phyloP scores from a whole-genome alignment of 257 asterid genomes.

The Agastache rugosa region DNA sequence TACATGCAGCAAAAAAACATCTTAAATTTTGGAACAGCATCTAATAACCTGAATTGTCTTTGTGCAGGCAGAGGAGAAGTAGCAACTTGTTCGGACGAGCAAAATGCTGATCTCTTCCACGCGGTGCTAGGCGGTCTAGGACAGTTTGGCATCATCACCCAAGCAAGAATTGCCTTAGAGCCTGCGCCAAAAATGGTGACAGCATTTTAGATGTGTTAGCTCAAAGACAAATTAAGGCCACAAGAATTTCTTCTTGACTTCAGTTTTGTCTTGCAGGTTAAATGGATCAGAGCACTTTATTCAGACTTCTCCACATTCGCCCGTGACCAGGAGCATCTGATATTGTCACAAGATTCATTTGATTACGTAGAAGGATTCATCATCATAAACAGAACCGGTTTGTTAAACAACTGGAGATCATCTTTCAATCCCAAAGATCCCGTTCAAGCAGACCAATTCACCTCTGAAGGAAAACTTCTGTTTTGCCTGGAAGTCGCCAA shows the following conservation, averaged over 20 bases:
- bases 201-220: background rate
- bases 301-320: slow-evolving; percentile 70
- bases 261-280: slow-evolving; percentile 62
- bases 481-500: slow-evolving; percentile 89
- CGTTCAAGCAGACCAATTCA: slow-evolving; percentile 65
- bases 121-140: slow-evolving; percentile 92
- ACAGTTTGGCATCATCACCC: slow-evolving; percentile 85
- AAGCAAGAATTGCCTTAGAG: slow-evolving; percentile 76
- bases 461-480: slow-evolving; percentile 75
- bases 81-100: slow-evolving; percentile 67
- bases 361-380: slow-evolving; percentile 90
- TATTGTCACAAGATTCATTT: slow-evolving; percentile 61
- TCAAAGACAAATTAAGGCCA: background rate
- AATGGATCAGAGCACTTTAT: slow-evolving; percentile 88
- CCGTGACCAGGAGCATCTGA: slow-evolving; percentile 76
- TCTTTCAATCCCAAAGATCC: slow-evolving; percentile 89
- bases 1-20: slow-evolving; percentile 11
- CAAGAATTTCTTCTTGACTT: slow-evolving; percentile 1
- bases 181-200: slow-evolving; percentile 76
- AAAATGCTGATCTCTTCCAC: slow-evolving; percentile 73
- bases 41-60: slow-evolving; percentile 14
- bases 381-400: slow-evolving; percentile 74
- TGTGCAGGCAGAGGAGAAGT: slow-evolving; percentile 79
- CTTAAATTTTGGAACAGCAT: background rate
- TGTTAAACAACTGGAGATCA: slow-evolving; percentile 83